Evolutionary conservation across 768 basidiomycete genomes (phyloP).

Genomic region (Xerocomellus dryophilus): DNA sequence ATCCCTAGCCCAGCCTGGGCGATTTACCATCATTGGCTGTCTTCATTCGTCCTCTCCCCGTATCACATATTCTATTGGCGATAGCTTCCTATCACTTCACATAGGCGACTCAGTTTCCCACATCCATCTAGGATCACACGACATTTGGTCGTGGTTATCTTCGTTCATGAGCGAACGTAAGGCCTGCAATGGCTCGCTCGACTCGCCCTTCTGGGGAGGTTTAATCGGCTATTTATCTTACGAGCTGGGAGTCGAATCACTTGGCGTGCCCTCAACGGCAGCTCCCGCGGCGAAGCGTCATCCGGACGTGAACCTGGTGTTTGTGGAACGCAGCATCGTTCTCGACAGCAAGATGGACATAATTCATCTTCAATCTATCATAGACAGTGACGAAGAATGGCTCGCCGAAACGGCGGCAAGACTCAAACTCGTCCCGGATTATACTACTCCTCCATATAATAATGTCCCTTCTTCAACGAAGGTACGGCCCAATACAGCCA

Average conservation of each 20-base stretch:
- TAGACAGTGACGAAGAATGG: constrained; percentile 61
- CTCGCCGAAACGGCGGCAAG: constrained; percentile 39
- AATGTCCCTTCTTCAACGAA: constrained; percentile 25
- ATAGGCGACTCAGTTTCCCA: constrained; percentile 34
- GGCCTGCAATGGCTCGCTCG: constrained; percentile 45
- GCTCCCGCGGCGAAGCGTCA: constrained; percentile 37
- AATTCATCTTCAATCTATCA: constrained; percentile 63
- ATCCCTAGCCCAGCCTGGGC: constrained; percentile 72
- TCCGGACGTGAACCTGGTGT: constrained; percentile 72
- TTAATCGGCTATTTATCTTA: constrained; percentile 77
- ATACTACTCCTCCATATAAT: constrained; percentile 14
- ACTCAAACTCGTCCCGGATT: constrained; percentile 15
- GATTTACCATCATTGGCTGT: constrained; percentile 68
- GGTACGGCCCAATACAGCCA: constrained; percentile 21
- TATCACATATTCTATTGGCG: constrained; percentile 55
- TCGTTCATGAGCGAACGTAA: constrained; percentile 59
- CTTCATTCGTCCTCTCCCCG: constrained; percentile 51
- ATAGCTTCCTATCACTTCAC: constrained; percentile 45
- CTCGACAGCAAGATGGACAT: constrained; percentile 51
- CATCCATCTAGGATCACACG: constrained; percentile 46
- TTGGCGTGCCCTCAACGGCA: constrained; percentile 44
- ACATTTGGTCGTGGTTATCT: constrained; percentile 74
- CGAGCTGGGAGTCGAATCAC: constrained; percentile 64
- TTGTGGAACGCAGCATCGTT: constrained; percentile 76
- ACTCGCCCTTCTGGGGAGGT: constrained; percentile 82